Conservation (phyloP, 2,329 filamentous ascomycete genomes). For the Ceratocystis colombiana region DNA sequence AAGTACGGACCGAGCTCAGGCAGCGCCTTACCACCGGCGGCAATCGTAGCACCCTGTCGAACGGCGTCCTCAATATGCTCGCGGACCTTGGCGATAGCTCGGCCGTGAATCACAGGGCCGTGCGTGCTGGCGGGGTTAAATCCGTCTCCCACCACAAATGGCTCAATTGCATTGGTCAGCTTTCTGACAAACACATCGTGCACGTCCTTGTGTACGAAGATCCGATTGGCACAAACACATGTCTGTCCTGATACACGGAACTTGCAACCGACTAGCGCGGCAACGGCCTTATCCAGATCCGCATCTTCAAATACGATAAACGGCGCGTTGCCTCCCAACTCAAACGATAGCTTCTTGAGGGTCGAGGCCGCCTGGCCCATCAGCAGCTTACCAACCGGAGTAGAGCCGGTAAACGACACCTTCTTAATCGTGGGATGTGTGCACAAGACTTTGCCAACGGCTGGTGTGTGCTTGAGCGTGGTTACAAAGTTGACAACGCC, state of each 20-base stretch:
- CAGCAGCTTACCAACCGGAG: conserved; percentile 39
- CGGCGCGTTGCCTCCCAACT: conserved; percentile 63
- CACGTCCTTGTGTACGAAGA: conserved; percentile 50
- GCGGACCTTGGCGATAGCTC: conserved; percentile 52
- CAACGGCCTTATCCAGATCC: conserved; percentile 56
- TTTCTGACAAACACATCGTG: conserved; percentile 48
- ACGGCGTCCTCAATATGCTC: conserved; percentile 53
- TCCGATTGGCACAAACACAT: conserved; percentile 54
- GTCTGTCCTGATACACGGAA: conserved; percentile 66
- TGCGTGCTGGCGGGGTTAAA: conserved; percentile 47
- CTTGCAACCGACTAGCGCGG: conserved; percentile 56
- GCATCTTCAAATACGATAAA: conserved; percentile 70
- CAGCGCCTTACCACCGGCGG: conserved; percentile 48
- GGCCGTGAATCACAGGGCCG: conserved; percentile 54
- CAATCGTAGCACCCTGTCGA: conserved; percentile 50
- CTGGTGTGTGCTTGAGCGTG: conserved; percentile 62
- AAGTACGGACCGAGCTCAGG: conserved; percentile 56
- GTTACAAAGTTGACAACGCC: conserved; percentile 84
- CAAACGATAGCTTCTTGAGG: conserved; percentile 64
- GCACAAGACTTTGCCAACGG: conserved; percentile 53
- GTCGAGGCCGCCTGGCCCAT: conserved; percentile 62
- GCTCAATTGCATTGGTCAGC: conserved; percentile 43
- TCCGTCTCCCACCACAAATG: conserved; percentile 49
- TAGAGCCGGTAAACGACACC: conserved; percentile 61
- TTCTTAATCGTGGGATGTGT: conserved; percentile 46